These are phyloP conservation scores for Dillenia suffruticosa DNA, from an alignment of 164 flowering plant genomes.

Conservation along the genomic window DNA sequence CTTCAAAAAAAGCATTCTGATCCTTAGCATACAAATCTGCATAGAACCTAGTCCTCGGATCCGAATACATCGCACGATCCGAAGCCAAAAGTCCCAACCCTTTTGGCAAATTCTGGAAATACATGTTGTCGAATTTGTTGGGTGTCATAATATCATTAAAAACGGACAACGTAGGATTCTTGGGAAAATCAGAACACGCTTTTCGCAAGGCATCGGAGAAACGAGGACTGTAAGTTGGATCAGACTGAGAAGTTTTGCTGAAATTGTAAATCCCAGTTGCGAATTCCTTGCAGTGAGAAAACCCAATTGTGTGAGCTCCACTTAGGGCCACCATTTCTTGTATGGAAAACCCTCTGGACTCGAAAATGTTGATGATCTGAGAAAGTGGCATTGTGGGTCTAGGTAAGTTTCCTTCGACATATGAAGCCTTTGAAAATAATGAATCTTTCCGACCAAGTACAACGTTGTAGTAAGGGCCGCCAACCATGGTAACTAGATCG, in stretches of 20 bases:
- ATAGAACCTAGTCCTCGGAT: conserved; percentile 37
- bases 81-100: conserved; percentile 61
- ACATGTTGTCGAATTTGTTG: conserved; percentile 59
- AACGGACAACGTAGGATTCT: conserved; percentile 54
- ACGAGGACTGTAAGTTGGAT: conserved; percentile 43
- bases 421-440: conserved; percentile 29
- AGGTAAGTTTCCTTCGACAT: conserved; percentile 43
- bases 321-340: conserved; percentile 67
- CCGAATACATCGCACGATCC: conserved; percentile 40
- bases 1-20: conserved; percentile 46
- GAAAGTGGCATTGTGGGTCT: conserved; percentile 35
- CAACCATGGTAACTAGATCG: conserved; percentile 61
- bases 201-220: conserved; percentile 36
- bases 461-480: conserved; percentile 67
- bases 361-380: conserved; percentile 34
- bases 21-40: conserved; percentile 44
- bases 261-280: conserved; percentile 31
- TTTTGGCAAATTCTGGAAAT: conserved; percentile 51
- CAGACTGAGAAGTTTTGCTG: conserved; percentile 22
- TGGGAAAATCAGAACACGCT: conserved; percentile 38
- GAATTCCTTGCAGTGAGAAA: conserved; percentile 76
- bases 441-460: conserved; percentile 55
- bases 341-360: conserved; percentile 28
- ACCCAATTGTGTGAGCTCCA: conserved; percentile 80
- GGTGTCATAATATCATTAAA: conserved; percentile 74